Base-by-base conservation (phyloP, 164 flowering plant genomes). In the Vitis rupestris region DNA sequence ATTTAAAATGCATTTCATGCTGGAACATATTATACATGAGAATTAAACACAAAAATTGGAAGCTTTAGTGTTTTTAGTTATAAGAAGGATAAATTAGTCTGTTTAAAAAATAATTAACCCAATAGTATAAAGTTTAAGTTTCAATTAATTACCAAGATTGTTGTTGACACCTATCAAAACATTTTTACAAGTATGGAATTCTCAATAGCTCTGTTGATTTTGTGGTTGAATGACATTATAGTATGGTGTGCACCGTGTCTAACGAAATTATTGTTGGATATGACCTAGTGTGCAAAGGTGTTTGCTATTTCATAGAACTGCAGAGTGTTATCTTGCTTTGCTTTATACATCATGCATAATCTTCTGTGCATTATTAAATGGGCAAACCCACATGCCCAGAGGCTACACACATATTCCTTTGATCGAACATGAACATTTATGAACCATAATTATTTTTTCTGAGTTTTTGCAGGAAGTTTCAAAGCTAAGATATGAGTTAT, bases 401-500 rank as follows among this genome's bases (percentile, higher is more conserved):
- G 44, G 44, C 44, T 37, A 37, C 44, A 37, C 7, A 6, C 44
- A 37, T 37, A 37, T 37, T 31, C 44, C 44, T 31, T 37, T 37
- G 44, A 3, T 37, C 7, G 5, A 2, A 37, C 44, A 37, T 4
- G 44, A 37, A 37, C 7, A 19, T 51, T 51, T 50, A 27, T 51
- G 49, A 17, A 59, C 50, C 1, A 2, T 49, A 8, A 37, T 10
- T 44, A 54, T 49, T 11, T 63, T 51, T 55, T 15, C 12, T 50
- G 52, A 68, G 66, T 66, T 73, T 63, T 69, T 81, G 77, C 92
- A 93, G 98, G 97, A 88, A 82, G 85, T 93, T 57, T 88, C 97
- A 57, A 86, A 78, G 80, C 75, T 93, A 61, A 87, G 97, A 79
- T 93, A 93, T 79, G 89, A 86, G 69, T 76, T 93, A 59, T 93